phyloP scores from a whole-genome alignment of 495 filamentous ascomycete genomes.

The Sporormia fimetaria region DNA sequence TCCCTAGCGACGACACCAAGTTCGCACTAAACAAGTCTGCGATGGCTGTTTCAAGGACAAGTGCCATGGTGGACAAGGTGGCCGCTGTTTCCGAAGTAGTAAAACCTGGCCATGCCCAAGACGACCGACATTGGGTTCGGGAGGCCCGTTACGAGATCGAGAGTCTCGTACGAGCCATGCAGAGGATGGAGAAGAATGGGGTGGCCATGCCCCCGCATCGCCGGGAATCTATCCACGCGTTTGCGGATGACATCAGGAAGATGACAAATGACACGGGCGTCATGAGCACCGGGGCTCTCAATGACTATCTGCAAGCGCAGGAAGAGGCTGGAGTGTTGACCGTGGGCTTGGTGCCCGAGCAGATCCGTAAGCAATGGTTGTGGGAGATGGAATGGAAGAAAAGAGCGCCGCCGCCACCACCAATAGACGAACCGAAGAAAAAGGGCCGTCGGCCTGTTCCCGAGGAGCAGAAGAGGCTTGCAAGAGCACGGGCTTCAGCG shows the following conservation, averaged over 20 bases:
- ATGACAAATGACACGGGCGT: slow-evolving; percentile 11
- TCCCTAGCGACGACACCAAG: slow-evolving; percentile 39
- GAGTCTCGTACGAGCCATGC: slow-evolving; percentile 32
- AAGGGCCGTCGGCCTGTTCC: too few species aligned
- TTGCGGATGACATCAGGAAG: slow-evolving; percentile 13
- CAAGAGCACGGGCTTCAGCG: background rate
- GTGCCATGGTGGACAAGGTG: background rate
- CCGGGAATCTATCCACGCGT: slow-evolving; percentile 25
- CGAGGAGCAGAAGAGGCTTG: background rate
- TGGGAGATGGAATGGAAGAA: too few species aligned
- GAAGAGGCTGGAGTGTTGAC: slow-evolving; percentile 6
- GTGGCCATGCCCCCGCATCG: slow-evolving; percentile 35
- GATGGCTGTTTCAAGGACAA: background rate
- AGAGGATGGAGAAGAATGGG: slow-evolving; percentile 30
- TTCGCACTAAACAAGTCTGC: slow-evolving; percentile 43
- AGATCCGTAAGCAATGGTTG: too few species aligned
- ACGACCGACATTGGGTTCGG: slow-evolving; percentile 39
- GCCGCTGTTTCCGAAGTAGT: slow-evolving; percentile 6
- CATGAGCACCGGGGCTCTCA: background rate
- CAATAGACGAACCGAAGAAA: too few species aligned
- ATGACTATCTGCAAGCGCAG: slow-evolving; percentile 8
- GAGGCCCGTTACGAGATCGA: slow-evolving; percentile 33
- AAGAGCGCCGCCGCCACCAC: too few species aligned
- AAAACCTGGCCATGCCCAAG: slow-evolving; percentile 18
- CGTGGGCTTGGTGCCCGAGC: slow-evolving; percentile 4